A percentile compares a stretch with the other conserved stretches of the same genome.
phyloP scores from a whole-genome alignment of 345 rosid genomes.

The Eucalyptus cloeziana region DNA sequence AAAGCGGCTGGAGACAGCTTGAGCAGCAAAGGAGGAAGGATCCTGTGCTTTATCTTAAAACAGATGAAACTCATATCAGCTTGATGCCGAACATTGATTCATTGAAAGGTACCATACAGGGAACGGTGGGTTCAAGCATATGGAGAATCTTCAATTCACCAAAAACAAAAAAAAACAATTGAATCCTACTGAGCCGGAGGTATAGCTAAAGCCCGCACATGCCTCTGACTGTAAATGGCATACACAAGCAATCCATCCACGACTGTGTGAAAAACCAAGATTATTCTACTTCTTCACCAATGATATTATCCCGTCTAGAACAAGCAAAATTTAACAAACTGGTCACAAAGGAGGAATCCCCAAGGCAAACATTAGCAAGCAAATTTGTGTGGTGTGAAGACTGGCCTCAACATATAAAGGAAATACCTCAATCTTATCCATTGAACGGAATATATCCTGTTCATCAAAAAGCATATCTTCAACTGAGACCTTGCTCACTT shows the following conservation, averaged over 20 bases:
- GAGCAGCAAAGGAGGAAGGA: background rate
- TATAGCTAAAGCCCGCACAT: background rate
- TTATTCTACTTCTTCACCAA: background rate
- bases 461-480: conserved; percentile 97
- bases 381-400: background rate
- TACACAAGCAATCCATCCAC: background rate
- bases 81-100: background rate
- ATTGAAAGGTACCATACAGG: background rate
- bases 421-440: conserved; percentile 92
- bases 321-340: background rate
- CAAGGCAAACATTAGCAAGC: background rate
- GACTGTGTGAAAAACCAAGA: background rate
- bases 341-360: background rate
- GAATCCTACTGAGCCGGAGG: background rate
- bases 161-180: background rate
- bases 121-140: background rate
- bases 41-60: background rate
- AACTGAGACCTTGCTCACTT: conserved; percentile 95
- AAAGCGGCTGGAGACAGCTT: background rate
- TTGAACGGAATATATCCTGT: conserved; percentile 74
- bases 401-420: background rate
- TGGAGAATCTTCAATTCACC: background rate
- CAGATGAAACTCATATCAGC: background rate
- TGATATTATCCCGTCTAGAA: background rate
- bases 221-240: background rate